Evolutionary conservation across 768 basidiomycete genomes (phyloP).

Genomic region (Leccinum variicolor): DNA sequence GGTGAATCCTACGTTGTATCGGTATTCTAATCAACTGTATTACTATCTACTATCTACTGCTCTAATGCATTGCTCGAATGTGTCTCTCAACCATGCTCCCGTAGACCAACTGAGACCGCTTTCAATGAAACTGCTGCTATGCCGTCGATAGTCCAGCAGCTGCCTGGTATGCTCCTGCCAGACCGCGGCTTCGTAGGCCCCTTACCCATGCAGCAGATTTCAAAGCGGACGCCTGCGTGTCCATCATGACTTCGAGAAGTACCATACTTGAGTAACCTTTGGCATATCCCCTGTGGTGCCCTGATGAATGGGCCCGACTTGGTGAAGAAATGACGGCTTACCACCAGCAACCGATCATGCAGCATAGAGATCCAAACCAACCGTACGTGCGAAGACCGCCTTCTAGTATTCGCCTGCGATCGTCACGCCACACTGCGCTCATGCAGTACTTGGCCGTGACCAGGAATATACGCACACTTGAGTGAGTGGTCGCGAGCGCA

Average conservation of each 20-base stretch:
- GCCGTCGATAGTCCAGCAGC: slow-evolving; percentile 58
- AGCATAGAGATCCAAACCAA: slow-evolving; percentile 48
- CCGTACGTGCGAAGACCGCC: slow-evolving; percentile 45
- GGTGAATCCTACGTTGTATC: not conserved
- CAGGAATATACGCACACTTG: slow-evolving; percentile 84
- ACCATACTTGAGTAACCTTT: slow-evolving; percentile 48
- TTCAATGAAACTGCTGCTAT: not conserved
- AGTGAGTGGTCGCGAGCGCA: slow-evolving; percentile 84
- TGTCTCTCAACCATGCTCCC: not conserved
- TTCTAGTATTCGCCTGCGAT: slow-evolving; percentile 49
- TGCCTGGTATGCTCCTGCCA: slow-evolving; percentile 65
- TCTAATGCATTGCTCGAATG: not conserved
- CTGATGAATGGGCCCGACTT: slow-evolving; percentile 1
- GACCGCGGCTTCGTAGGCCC: slow-evolving; percentile 56
- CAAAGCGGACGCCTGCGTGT: slow-evolving; percentile 53
- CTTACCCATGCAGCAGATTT: slow-evolving; percentile 61
- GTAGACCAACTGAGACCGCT: not conserved
- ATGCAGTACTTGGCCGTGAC: slow-evolving; percentile 89
- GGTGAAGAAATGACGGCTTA: slow-evolving; percentile 33
- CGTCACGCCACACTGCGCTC: slow-evolving; percentile 73
- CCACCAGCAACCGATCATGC: slow-evolving; percentile 70
- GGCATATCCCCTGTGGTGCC: slow-evolving; percentile 53
- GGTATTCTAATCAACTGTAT: not conserved
- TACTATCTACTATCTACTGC: slow-evolving; percentile 1
- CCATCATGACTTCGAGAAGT: slow-evolving; percentile 60